Percentiles rank a stretch among this genome's conserved stretches.
Conservation (phyloP, 78 protist species). For the Isochrysis galbana region DNA sequence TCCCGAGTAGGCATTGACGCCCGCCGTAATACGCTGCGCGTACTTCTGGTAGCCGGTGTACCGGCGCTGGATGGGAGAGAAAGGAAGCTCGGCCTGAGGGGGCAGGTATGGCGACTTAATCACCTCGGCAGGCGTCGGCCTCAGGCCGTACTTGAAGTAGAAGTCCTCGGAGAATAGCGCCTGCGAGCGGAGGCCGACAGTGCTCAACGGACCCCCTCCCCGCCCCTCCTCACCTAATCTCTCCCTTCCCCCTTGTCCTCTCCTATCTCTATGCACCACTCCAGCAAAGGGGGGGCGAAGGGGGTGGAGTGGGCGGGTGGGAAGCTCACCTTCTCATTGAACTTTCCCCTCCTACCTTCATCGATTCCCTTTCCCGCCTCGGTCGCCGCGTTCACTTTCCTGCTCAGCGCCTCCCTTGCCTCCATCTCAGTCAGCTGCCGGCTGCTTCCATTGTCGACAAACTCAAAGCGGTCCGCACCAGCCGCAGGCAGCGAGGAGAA, state of each 20-base stretch:
- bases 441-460: not conserved
- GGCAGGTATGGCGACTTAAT: not conserved
- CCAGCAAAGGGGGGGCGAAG: too few relatives aligned
- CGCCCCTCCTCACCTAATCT: too few relatives aligned
- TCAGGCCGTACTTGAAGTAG: slow-evolving; percentile 17
- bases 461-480: not conserved
- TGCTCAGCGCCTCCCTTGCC: not conserved
- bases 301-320: too few relatives aligned
- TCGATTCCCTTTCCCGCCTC: not conserved
- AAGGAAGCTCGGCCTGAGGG: not conserved
- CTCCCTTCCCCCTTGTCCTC: too few relatives aligned
- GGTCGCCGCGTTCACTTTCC: not conserved
- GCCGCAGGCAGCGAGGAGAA: too few relatives aligned
- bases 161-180: slow-evolving; percentile 20
- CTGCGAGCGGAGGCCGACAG: too few relatives aligned
- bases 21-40: not conserved
- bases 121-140: not conserved
- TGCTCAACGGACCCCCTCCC: too few relatives aligned
- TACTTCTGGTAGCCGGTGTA: not conserved
- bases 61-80: not conserved
- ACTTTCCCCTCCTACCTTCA: not conserved
- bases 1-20: not conserved
- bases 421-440: not conserved
- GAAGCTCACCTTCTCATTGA: not conserved
- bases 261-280: too few relatives aligned